These are phyloP conservation scores for Tylopilus orsonianus DNA, from an alignment of 1,284 basidiomycete genomes.

Conservation along the genomic window DNA sequence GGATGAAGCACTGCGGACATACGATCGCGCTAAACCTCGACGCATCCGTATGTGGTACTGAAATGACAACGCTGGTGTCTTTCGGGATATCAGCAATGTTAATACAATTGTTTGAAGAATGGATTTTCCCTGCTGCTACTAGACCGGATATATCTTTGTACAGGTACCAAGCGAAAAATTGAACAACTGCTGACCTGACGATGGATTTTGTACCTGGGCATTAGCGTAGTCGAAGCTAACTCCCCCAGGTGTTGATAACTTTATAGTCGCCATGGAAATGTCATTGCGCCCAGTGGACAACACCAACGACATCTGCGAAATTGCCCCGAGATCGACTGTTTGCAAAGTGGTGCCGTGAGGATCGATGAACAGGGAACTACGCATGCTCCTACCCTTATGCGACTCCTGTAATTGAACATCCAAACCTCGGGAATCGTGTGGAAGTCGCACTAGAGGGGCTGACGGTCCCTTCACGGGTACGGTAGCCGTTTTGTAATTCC, in stretches of 20 bases:
- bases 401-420: conserved; percentile 63
- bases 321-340: conserved; percentile 67
- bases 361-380: conserved; percentile 2
- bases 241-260: conserved; percentile 50
- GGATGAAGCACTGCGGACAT: conserved; percentile 12
- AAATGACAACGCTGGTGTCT: conserved; percentile 46
- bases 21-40: conserved; percentile 60
- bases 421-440: conserved; percentile 57
- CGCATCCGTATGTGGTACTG: conserved; percentile 62
- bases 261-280: conserved; percentile 51
- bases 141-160: conserved; percentile 5
- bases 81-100: conserved; percentile 47
- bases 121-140: conserved; percentile 23
- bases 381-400: conserved; percentile 48
- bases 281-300: conserved; percentile 68
- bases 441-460: conserved; percentile 52
- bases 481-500: conserved; percentile 42
- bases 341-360: conserved; percentile 10
- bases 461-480: conserved; percentile 29
- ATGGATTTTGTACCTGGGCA: conserved; percentile 43
- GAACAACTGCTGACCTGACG: conserved; percentile 29
- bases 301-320: conserved; percentile 51
- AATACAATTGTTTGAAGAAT: conserved; percentile 44
- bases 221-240: conserved; percentile 51
- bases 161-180: conserved; percentile 12